Conservation (phyloP, 805 yeast species). For the Brettanomyces bruxellensis region DNA sequence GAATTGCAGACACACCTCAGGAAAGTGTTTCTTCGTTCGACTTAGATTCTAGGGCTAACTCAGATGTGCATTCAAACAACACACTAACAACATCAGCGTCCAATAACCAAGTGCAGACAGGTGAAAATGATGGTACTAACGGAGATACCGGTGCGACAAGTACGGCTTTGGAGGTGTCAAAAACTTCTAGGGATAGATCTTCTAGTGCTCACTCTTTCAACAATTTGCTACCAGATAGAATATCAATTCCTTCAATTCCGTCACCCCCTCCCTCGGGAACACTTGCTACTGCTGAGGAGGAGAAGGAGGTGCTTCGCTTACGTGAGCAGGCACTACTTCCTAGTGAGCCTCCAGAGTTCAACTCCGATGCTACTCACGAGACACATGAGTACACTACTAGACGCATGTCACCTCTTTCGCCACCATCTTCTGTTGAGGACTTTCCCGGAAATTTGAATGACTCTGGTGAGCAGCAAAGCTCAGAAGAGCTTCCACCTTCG, state of each 20-base stretch:
- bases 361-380: not conserved
- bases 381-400: not conserved
- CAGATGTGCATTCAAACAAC: too few species aligned
- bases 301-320: conserved; percentile 46
- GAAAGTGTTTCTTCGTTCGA: too few species aligned
- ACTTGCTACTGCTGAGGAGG: conserved; percentile 19
- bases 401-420: not conserved
- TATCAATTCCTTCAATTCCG: conserved; percentile 6
- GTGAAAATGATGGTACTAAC: too few species aligned
- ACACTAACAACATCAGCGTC: too few species aligned
- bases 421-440: not conserved
- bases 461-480: not conserved
- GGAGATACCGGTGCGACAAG: too few species aligned
- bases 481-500: not conserved
- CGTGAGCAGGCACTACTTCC: conserved; percentile 57
- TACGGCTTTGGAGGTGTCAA: too few species aligned
- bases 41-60: too few species aligned
- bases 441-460: too few species aligned
- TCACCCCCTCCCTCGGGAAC: conserved; percentile 2
- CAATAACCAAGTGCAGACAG: too few species aligned
- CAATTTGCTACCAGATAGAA: not conserved
- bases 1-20: too few species aligned
- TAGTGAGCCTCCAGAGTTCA: conserved; percentile 34
- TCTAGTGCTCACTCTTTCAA: not conserved
- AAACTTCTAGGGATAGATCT: too few species aligned